These are phyloP conservation scores for Agaricus blazei DNA, from an alignment of 768 basidiomycete species.

Conservation along the genomic window DNA sequence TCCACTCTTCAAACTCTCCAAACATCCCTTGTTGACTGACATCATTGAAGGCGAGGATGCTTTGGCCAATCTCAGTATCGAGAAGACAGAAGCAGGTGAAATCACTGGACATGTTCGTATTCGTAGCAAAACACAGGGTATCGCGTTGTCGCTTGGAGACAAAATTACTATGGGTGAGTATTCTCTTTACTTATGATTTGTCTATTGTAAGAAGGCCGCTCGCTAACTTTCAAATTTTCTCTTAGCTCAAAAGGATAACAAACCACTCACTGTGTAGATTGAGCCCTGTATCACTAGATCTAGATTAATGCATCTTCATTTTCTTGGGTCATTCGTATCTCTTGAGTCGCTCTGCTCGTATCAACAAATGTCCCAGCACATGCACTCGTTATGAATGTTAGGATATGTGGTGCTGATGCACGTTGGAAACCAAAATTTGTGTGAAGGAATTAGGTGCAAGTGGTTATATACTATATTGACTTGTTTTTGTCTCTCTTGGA, in stretches of 20 bases:
- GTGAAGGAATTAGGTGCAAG: no score
- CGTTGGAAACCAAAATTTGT: no score
- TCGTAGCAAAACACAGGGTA: conserved; percentile 96
- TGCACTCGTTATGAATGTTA: no score
- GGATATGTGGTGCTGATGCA: no score
- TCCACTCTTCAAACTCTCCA: not conserved
- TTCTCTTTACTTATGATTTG: not conserved
- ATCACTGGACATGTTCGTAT: conserved; percentile 95
- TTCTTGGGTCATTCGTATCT: no score
- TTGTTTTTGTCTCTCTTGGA: no score
- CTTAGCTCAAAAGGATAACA: conserved; percentile 33
- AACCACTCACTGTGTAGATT: conserved; percentile 28
- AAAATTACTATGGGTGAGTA: conserved; percentile 62
- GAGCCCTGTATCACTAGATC: conserved; percentile 5
- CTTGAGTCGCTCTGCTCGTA: no score
- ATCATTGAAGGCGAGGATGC: conserved; percentile 81
- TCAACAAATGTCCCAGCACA: no score
- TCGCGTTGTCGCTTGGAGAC: conserved; percentile 92
- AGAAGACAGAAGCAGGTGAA: conserved; percentile 73
- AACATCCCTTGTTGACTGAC: not conserved
- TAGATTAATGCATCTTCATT: no score
- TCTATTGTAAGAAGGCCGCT: no score
- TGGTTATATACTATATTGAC: no score
- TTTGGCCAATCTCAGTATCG: conserved; percentile 89
- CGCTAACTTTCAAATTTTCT: no score